Percentiles rank a stretch among this genome's conserved stretches.
Conservation (phyloP, 2,329 filamentous ascomycete species). For the Lasiodiplodia theobromae region DNA sequence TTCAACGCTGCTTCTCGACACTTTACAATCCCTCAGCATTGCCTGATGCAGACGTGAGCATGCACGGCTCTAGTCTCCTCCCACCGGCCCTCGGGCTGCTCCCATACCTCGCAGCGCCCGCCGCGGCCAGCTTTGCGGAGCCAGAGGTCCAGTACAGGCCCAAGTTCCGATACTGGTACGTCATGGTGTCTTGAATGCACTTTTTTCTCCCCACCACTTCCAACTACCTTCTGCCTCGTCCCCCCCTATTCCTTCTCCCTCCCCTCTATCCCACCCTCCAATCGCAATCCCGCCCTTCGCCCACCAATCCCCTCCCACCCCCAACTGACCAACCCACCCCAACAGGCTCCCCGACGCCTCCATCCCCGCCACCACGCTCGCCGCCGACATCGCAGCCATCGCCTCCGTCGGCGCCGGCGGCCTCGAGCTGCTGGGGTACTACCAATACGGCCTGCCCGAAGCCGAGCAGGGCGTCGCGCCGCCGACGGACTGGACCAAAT, state of each 20-base stretch:
- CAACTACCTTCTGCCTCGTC: no score
- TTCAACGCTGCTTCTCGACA: background rate
- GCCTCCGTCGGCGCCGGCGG: slow-evolving; percentile 34
- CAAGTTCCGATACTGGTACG: slow-evolving; percentile 38
- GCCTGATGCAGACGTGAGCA: background rate
- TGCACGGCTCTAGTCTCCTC: background rate
- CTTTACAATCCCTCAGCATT: background rate
- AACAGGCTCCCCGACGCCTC: slow-evolving; percentile 37
- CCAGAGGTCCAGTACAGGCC: slow-evolving; percentile 32
- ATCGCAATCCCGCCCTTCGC: no score
- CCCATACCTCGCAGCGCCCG: background rate
- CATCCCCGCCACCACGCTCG: slow-evolving; percentile 30
- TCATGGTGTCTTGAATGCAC: background rate
- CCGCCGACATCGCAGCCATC: slow-evolving; percentile 31
- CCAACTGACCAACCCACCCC: background rate
- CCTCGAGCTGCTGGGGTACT: slow-evolving; percentile 36
- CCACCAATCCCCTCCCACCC: background rate
- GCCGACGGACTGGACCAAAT: slow-evolving; percentile 47
- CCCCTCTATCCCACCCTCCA: background rate
- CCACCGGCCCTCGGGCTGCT: slow-evolving; percentile 1
- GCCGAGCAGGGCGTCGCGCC: slow-evolving; percentile 28
- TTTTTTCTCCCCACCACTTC: no score
- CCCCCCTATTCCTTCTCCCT: background rate
- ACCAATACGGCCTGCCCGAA: slow-evolving; percentile 34
- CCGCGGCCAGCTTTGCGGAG: slow-evolving; percentile 7